phyloP scores from a whole-genome alignment of 2,329 filamentous ascomycete species.

The Alternaria sp. region DNA sequence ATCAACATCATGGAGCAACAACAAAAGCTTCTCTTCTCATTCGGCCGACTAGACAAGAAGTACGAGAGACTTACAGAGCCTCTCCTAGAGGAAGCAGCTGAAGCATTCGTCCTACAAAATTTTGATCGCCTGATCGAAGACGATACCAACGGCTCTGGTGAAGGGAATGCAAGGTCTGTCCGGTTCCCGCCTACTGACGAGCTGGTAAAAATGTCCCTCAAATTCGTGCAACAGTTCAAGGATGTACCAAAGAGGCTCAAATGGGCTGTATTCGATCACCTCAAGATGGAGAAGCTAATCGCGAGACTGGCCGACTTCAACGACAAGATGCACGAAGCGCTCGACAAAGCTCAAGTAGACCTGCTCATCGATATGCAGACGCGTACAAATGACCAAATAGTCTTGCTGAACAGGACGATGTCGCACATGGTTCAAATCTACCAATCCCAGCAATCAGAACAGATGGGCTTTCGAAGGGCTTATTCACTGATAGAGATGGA shows the following conservation, averaged over 20 bases:
- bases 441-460: conserved; percentile 23
- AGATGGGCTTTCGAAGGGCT: conserved; percentile 12
- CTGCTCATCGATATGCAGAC: conserved; percentile 37
- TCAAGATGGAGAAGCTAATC: conserved; percentile 42
- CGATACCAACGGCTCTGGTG: conserved; percentile 3
- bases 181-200: conserved; percentile 39
- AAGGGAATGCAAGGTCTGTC: conserved; percentile 28
- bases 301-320: conserved; percentile 44
- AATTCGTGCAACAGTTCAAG: conserved; percentile 35
- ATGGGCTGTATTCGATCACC: conserved; percentile 42
- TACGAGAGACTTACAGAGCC: conserved; percentile 40
- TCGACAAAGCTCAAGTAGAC: conserved; percentile 39
- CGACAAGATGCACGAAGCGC: conserved; percentile 45
- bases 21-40: conserved; percentile 36
- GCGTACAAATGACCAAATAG: conserved; percentile 46
- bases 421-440: conserved; percentile 46
- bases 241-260: conserved; percentile 33
- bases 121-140: conserved; percentile 19
- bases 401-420: conserved; percentile 45
- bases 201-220: conserved; percentile 38
- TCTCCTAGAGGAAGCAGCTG: conserved; percentile 31
- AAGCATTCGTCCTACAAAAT: conserved; percentile 20
- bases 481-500: conserved; percentile 23
- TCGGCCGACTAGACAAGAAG: conserved; percentile 40
- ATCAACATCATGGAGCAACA: conserved; percentile 47